phyloP scores from a whole-genome alignment of 1,284 basidiomycete genomes.

The Puccinia triticina region DNA sequence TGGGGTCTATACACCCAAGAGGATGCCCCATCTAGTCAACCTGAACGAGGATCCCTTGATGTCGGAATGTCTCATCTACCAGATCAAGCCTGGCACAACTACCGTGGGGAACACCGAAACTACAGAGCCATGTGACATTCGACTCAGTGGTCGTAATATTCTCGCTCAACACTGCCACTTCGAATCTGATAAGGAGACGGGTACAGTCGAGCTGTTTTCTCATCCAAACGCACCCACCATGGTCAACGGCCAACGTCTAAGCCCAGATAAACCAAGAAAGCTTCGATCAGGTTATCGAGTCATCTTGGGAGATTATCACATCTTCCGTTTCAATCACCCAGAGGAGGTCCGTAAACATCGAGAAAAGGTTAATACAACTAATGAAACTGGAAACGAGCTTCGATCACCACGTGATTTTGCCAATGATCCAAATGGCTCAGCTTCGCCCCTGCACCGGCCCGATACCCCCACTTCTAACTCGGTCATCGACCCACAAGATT shows the following conservation, averaged over 20 bases:
- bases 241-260: constrained; percentile 86
- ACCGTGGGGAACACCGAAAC: constrained; percentile 82
- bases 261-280: constrained; percentile 67
- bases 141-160: constrained; percentile 88
- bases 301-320: constrained; percentile 94
- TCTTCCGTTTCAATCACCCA: constrained; percentile 95
- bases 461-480: constrained; percentile 68
- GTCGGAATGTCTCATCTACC: constrained; percentile 73
- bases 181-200: constrained; percentile 77
- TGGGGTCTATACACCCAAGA: constrained; percentile 97
- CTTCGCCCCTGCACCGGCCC: constrained; percentile 67
- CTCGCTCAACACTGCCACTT: constrained; percentile 89
- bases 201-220: constrained; percentile 73
- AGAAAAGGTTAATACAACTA: constrained; percentile 71
- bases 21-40: constrained; percentile 94
- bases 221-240: constrained; percentile 82
- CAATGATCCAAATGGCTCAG: constrained; percentile 54
- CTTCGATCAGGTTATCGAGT: constrained; percentile 91
- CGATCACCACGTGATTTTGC: constrained; percentile 55
- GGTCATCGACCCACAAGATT: constrained; percentile 72
- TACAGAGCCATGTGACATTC: constrained; percentile 79
- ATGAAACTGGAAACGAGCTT: constrained; percentile 64
- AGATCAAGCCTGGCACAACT: constrained; percentile 84
- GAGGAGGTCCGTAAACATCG: constrained; percentile 88
- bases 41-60: constrained; percentile 64